phyloP scores from a whole-genome alignment of 805 yeast genomes.

The Ogataea salicorniae region DNA sequence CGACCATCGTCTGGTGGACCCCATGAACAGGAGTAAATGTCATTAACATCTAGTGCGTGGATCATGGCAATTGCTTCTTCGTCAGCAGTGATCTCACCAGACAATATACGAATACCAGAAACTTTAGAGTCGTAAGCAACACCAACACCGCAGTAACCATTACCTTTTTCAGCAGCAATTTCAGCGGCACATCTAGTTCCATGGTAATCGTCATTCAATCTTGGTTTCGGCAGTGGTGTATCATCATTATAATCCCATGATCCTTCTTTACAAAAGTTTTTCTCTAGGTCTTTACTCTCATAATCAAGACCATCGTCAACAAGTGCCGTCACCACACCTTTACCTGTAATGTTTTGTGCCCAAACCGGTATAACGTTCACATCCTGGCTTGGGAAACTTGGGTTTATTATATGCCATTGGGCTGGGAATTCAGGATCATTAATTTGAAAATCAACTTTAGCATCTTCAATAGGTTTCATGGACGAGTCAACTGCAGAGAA shows the following conservation, averaged over 20 bases:
- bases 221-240: slow-evolving; percentile 70
- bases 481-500: slow-evolving; percentile 46
- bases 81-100: slow-evolving; percentile 72
- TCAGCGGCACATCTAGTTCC: slow-evolving; percentile 99
- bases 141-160: slow-evolving; percentile 91
- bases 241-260: slow-evolving; percentile 92
- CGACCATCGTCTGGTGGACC: slow-evolving; percentile 94
- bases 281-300: slow-evolving; percentile 65
- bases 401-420: slow-evolving; percentile 92
- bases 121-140: slow-evolving; percentile 88
- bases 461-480: slow-evolving; percentile 40
- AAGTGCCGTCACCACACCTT: slow-evolving; percentile 77
- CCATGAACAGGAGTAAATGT: slow-evolving; percentile 97
- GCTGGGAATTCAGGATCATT: slow-evolving; percentile 74
- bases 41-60: slow-evolving; percentile 76
- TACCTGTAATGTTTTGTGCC: slow-evolving; percentile 76
- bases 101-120: slow-evolving; percentile 83
- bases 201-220: slow-evolving; percentile 77
- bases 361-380: slow-evolving; percentile 84
- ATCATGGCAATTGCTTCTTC: slow-evolving; percentile 90
- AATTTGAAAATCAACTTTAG: slow-evolving; percentile 51
- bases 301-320: slow-evolving; percentile 94
- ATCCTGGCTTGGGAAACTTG: slow-evolving; percentile 71
- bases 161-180: slow-evolving; percentile 78
- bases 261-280: slow-evolving; percentile 68